Percentiles rank a stretch among this genome's conserved stretches.
Conservation (phyloP, 1,284 basidiomycete genomes). For the Laetiporus sulphureus region DNA sequence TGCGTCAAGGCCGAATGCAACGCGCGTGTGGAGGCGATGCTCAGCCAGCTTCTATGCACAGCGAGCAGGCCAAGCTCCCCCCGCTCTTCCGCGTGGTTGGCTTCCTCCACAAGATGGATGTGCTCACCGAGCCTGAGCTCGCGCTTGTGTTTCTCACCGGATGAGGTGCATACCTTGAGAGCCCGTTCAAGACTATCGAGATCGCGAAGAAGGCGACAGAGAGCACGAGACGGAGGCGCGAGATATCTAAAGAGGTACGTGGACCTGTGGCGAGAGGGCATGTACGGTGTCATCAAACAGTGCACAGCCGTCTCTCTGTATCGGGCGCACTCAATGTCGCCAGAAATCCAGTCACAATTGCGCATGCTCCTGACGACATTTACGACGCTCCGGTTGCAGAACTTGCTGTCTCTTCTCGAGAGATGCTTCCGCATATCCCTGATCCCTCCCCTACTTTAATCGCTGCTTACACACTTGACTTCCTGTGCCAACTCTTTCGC, state of each 20-base stretch:
- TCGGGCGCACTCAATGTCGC: too few relatives aligned
- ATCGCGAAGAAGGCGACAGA: slow-evolving; percentile 31
- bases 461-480: slow-evolving; percentile 85
- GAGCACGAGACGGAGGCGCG: slow-evolving; percentile 62
- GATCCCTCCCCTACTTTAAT: slow-evolving; percentile 68
- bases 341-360: slow-evolving; percentile 20
- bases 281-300: slow-evolving; percentile 88
- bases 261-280: slow-evolving; percentile 87
- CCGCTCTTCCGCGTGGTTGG: slow-evolving; percentile 83
- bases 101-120: slow-evolving; percentile 76
- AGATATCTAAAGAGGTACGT: slow-evolving; percentile 82
- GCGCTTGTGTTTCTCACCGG: slow-evolving; percentile 65
- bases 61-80: slow-evolving; percentile 84
- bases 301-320: slow-evolving; percentile 87
- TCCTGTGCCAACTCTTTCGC: slow-evolving; percentile 91
- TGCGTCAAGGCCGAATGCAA: slow-evolving; percentile 72
- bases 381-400: slow-evolving; percentile 42
- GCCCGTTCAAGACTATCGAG: slow-evolving; percentile 37
- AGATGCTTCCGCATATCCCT: slow-evolving; percentile 44
- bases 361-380: slow-evolving; percentile 50
- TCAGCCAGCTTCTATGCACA: slow-evolving; percentile 76
- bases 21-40: slow-evolving; percentile 66
- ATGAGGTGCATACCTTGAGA: slow-evolving; percentile 46
- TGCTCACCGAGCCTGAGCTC: slow-evolving; percentile 55
- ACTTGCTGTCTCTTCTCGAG: slow-evolving; percentile 53